Percentiles rank a stretch among this genome's conserved stretches.
phyloP scores from a whole-genome alignment of 2,329 filamentous ascomycete species.

The Diplocarpon rosae region DNA sequence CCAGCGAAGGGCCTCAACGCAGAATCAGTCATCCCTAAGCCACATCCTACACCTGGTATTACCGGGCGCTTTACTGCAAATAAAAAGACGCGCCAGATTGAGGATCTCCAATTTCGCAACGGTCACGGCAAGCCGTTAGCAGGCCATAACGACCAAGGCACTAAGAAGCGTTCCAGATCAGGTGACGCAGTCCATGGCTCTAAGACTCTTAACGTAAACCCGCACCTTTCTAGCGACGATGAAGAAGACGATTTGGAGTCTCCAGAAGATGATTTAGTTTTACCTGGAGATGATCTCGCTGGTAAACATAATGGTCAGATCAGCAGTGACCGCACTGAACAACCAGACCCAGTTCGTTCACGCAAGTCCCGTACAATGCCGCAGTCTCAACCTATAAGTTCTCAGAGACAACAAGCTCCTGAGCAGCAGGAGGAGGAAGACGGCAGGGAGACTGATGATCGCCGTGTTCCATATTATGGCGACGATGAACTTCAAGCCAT shows the following conservation, averaged over 20 bases:
- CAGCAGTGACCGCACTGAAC: neutral
- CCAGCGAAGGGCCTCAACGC: neutral
- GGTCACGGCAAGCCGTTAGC: neutral
- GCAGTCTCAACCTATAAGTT: neutral
- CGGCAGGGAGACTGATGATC: neutral
- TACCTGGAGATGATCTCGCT: neutral
- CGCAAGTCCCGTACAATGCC: neutral
- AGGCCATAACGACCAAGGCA: neutral
- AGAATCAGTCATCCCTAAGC: neutral
- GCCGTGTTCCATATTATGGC: constrained; percentile 8
- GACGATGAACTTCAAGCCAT: constrained; percentile 17
- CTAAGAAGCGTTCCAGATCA: constrained; percentile 8
- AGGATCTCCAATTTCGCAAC: constrained; percentile 5
- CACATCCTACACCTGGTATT: neutral
- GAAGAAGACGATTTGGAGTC: neutral
- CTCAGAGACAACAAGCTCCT: neutral
- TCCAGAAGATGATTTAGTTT: neutral
- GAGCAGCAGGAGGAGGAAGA: neutral
- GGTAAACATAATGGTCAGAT: neutral
- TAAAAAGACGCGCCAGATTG: neutral
- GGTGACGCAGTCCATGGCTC: neutral
- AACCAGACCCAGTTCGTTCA: constrained; percentile 2
- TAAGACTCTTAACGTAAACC: neutral
- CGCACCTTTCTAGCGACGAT: neutral
- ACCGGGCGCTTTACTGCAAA: constrained; percentile 6